phyloP scores from a whole-genome alignment of 1,284 basidiomycete species.

The Cutaneotrichosporon cutaneum region DNA sequence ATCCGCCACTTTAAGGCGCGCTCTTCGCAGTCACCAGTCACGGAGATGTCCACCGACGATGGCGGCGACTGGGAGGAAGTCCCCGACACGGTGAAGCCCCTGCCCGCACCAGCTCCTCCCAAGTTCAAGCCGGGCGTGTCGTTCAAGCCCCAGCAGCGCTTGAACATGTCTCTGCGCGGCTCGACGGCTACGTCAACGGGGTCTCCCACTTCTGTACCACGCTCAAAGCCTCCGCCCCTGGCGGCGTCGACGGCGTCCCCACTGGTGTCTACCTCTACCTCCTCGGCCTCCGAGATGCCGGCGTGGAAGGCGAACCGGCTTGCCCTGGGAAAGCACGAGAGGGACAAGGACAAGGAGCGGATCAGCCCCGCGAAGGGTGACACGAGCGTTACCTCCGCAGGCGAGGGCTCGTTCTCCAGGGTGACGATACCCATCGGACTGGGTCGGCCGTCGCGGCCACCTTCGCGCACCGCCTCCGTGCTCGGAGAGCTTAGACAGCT shows the following conservation, averaged over 20 bases:
- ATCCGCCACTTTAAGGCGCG: constrained; percentile 13
- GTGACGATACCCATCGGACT: constrained; percentile 13
- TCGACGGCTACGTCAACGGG: not conserved
- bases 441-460: constrained; percentile 13
- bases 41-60: constrained; percentile 11
- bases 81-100: constrained; percentile 9
- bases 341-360: not conserved
- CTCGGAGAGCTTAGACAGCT: constrained; percentile 22
- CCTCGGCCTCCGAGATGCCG: constrained; percentile 17
- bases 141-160: not conserved
- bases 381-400: constrained; percentile 1
- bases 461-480: constrained; percentile 3
- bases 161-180: not conserved
- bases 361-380: not conserved
- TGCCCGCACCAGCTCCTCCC: not conserved
- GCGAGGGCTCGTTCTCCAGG: constrained; percentile 5
- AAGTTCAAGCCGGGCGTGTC: not conserved
- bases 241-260: not conserved
- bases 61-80: constrained; percentile 24
- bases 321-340: constrained; percentile 23
- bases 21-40: constrained; percentile 10
- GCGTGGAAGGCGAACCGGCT: constrained; percentile 33
- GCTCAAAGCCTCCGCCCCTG: not conserved
- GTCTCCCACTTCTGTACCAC: not conserved
- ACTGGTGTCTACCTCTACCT: not conserved